These are phyloP conservation scores for Dioszegia hungarica DNA, from an alignment of 768 basidiomycete species.

Conservation along the genomic window DNA sequence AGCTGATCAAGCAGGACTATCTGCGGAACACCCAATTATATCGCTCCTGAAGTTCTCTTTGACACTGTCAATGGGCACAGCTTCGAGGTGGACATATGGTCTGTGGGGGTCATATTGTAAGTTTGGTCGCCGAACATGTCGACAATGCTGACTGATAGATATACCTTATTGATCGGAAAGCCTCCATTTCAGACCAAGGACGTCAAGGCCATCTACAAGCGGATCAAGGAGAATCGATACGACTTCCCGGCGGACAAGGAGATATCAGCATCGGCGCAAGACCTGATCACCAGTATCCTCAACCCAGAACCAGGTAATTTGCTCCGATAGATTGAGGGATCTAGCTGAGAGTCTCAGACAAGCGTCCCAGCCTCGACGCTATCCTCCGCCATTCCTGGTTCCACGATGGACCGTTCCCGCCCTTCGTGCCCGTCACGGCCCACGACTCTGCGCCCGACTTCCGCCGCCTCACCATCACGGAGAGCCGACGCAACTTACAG, in stretches of 20 bases:
- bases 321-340: too few relatives aligned
- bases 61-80: constrained; percentile 90
- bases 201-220: constrained; percentile 94
- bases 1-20: constrained; percentile 61
- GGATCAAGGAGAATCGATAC: constrained; percentile 89
- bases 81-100: constrained; percentile 98
- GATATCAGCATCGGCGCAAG: constrained; percentile 66
- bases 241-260: constrained; percentile 75
- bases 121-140: constrained; percentile 12
- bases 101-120: constrained; percentile 83
- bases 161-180: constrained; percentile 88
- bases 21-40: constrained; percentile 97
- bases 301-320: constrained; percentile 65
- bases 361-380: constrained; percentile 75
- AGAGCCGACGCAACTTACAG: constrained; percentile 66
- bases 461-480: constrained; percentile 58
- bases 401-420: constrained; percentile 70
- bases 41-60: constrained; percentile 85
- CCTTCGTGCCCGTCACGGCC: constrained; percentile 72
- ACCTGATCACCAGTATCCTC: constrained; percentile 76
- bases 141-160: constrained; percentile 50
- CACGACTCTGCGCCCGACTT: constrained; percentile 73
- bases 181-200: constrained; percentile 99
- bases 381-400: constrained; percentile 85
- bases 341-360: constrained; percentile 42